Percentiles rank a stretch among this genome's conserved stretches.
Evolutionary conservation across 1,284 basidiomycete genomes (phyloP).

Genomic region (Ustilago vetiveriae): DNA sequence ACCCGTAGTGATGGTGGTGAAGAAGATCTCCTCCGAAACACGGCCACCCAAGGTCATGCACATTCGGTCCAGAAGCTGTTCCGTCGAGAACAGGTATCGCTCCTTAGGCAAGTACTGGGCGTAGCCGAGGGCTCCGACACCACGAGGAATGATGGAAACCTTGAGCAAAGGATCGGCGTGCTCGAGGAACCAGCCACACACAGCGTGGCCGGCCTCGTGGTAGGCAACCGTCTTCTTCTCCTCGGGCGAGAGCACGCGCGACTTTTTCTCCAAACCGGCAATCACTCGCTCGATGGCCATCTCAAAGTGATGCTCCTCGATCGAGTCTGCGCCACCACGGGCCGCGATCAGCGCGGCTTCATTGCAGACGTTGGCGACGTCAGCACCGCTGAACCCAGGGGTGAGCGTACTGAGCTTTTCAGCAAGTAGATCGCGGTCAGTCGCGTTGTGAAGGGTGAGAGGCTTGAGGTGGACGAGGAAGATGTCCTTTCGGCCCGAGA

Average conservation of each 20-base stretch:
- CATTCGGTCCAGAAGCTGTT: slow-evolving; percentile 93
- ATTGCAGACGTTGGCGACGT: slow-evolving; percentile 98
- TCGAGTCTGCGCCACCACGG: slow-evolving; percentile 79
- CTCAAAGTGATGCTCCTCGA: slow-evolving; percentile 90
- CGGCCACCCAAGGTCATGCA: slow-evolving; percentile 99
- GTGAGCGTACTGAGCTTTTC: slow-evolving; percentile 91
- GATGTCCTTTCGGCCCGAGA: slow-evolving; percentile 90
- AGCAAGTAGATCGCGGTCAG: slow-evolving; percentile 67
- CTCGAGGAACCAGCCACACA: slow-evolving; percentile 98
- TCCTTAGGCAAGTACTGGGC: slow-evolving; percentile 96
- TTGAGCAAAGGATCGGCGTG: slow-evolving; percentile 96
- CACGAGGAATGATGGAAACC: slow-evolving; percentile 97
- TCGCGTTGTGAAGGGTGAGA: slow-evolving; percentile 70
- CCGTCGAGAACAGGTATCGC: slow-evolving; percentile 91
- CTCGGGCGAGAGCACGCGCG: slow-evolving; percentile 86
- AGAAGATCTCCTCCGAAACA: slow-evolving; percentile 98
- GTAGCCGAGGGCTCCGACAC: slow-evolving; percentile 94
- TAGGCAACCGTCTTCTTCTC: slow-evolving; percentile 99
- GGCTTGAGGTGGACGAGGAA: slow-evolving; percentile 92
- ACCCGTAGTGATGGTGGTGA: slow-evolving; percentile 93
- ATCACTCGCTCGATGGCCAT: slow-evolving; percentile 98
- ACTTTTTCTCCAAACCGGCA: slow-evolving; percentile 95
- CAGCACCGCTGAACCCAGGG: slow-evolving; percentile 96
- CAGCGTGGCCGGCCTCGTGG: slow-evolving; percentile 98
- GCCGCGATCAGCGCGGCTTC: slow-evolving; percentile 96